Base-by-base conservation (phyloP, 805 yeast species). In the Hagleromyces aurorensis region DNA sequence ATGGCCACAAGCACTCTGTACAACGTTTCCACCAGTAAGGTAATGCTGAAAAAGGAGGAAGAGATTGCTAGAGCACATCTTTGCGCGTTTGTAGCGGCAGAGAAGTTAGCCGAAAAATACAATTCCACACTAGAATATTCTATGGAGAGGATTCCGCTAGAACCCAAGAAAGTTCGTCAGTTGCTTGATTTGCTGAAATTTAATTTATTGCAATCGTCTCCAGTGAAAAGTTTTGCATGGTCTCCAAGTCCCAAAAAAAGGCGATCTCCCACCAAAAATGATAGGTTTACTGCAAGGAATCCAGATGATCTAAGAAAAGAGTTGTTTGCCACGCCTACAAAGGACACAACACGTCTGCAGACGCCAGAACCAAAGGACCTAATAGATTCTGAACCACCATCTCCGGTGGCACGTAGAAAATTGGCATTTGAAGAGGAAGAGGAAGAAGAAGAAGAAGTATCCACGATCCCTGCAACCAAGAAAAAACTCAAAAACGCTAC, bases 41-140 rank as follows among this genome's bases (percentile, higher is more conserved):
- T 63, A 25, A 69, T 70, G 36, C 50, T 79, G 13, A 65, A 71
- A 9, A 64, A 65, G 15, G 64, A 64, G 21, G 70, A 73, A 29
- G 87, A 80, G 39, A 59, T 69, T 2, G 85, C 84, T 2, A 59
- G 89, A 31, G 67, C 66, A 32, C 87, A 80, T 48, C 50, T 81
- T 8, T 75, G 85, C 50, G 80, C 85, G 4, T 71, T 59, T 38
- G 48, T 78, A 14, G 78, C 82, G 0, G 68, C 69, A 9, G 75
- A 73, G 34, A 63, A 64, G 37, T 64, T 69, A 23, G 57, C 58
- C 8, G 55, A 59, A 7, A 55, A 55, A 19, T 57, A 70, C 23
- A 40, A 37, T 9, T 52, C 63, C 3, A 57, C 74, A 6, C 69
- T 78, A 1, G 57, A 59, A 3, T 81, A 79, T 5, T 58, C 58